Evolutionary conservation across 805 yeast species (phyloP), one percentile per base, ranked within the genome.

Genomic region (Myxozyma lipomycoides): DNA sequence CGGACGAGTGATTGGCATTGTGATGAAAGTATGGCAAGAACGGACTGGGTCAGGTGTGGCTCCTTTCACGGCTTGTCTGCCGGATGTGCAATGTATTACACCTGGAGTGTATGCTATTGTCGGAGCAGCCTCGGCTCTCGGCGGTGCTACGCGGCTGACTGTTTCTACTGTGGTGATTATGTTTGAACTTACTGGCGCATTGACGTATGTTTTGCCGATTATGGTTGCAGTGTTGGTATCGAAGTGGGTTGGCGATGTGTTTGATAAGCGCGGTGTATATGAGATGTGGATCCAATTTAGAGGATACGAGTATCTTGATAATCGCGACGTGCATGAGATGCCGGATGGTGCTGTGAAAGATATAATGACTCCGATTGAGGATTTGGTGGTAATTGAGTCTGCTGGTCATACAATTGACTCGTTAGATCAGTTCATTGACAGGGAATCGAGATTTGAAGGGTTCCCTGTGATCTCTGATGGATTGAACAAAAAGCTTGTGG

Each of bases 51-150:
- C 75, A 1, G 64, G 68, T 23, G 57, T 63, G 12, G 42, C 58
- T 2, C 46, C 69, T 28, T 73, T 74, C 46, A 23, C 60, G 12
- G 5, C 45, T 10, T 75, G 82, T 40, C 70, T 76, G 28, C 70
- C 70, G 1, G 77, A 75, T 41, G 69, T 66, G 17, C 62, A 72
- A 49, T 81, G 93, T 59, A 81, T 87, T 7, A 83, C 89, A 1
- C 95, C 95, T 0, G 90, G 93, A 0, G 86, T 90, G 0, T 88
- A 87, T 63, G 95, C 95, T 0, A 84, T 87, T 7, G 86, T 88
- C 21, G 95, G 96, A 0, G 88, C 95, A 0, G 95, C 89, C 0
- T 76, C 95, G 0, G 84, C 86, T 48, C 72, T 86, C 58, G 79
- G 93, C 0, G 95, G 95, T 3, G 80, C 83, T 15, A 86, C 95